Base-by-base conservation (phyloP, 768 basidiomycete genomes). In the Termitomyces sp. region DNA sequence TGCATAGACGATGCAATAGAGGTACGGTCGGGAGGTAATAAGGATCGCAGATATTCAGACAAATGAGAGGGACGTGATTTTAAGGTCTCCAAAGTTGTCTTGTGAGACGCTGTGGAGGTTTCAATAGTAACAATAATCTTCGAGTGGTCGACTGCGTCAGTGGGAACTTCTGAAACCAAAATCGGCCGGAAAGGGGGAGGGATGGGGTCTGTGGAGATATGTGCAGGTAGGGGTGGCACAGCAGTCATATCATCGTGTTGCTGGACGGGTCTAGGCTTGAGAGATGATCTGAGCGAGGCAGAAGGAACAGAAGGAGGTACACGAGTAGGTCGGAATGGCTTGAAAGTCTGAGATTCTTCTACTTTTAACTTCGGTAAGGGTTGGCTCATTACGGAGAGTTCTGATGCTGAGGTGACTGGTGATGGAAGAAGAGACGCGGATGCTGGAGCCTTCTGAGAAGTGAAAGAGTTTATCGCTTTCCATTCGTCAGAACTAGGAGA, bases 101-200 rank as follows among this genome's bases (percentile, higher is more conserved):
- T 79, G 63, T 82, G 78, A 0, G 83, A 82, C 30, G 72, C 63
- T 0, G 88, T 88, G 60, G 81, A 83, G 15, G 90, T 90, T 69
- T 93, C 90, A 45, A 93, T 60, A 2, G 83, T 82, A 47, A 93
- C 77, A 48, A 92, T 81, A 34, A 84, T 70, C 60, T 82, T 83
- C 10, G 80, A 77, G 10, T 78, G 77, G 60, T 90, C 83, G 11
- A 81, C 63, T 7, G 65, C 63, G 41, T 71, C 66, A 5, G 71
- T 67, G 10, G 85, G 84, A 1, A 77, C 68, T 21, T 81, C 70
- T 0, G 86, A 85, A 30, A 93, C 66, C 5, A 91, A 77, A 51
- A 91, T 77, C 2, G 86, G 76, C 11, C 77, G 75, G 69, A 92
- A 92, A 0, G 82, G 77, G 2, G 82, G 77, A 63, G 79, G 70